Evolutionary conservation across 768 basidiomycete genomes (phyloP), one percentile per base, ranked within the genome.

Genomic region (Macrolepiota fuliginosa): DNA sequence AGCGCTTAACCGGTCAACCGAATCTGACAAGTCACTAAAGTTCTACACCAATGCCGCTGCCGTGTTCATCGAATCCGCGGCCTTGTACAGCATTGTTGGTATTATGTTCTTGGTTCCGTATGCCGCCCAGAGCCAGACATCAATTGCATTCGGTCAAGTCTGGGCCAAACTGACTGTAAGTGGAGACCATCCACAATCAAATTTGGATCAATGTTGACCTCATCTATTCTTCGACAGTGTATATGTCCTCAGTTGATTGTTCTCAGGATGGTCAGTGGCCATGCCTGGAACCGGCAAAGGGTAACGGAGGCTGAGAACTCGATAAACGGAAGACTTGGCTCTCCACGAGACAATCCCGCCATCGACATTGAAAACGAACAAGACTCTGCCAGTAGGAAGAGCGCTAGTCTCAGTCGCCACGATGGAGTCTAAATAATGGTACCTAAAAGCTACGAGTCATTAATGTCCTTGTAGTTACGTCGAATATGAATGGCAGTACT

Each of bases 111-210:
- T 79, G 39, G 69, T 78, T 61, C 71, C 76, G 2, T 79, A 77
- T 63, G 77, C 76, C 0, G 58, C 70, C 11, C 70, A 69, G 36
- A 73, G 71, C 52, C 69, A 69, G 15, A 69, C 74, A 19, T 70
- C 72, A 2, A 72, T 74, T 40, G 71, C 73, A 9, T 75, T 80
- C 61, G 74, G 74, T 36, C 76, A 76, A 56, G 72, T 79, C 29
- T 80, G 77, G 74, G 72, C 75, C 3, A 78, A 78, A 64, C 69
- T 79, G 58, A 73, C 74, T 39, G 79, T 79, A 62, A 52, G 77
- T 74, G 29, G 35, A 29, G 25, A 32, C 22, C 45, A 22, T 25
- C 47, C 17, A 35, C 11, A 56, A 49, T 19, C 22, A 19, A 13
- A 51, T 42, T 25, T 19, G 24, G 36, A 37, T n/a, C 4, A 13